A percentile compares a stretch with the other conserved stretches of the same genome.
Evolutionary conservation across 2,329 filamentous ascomycete genomes (phyloP).

Genomic region (Fusarium palustre): DNA sequence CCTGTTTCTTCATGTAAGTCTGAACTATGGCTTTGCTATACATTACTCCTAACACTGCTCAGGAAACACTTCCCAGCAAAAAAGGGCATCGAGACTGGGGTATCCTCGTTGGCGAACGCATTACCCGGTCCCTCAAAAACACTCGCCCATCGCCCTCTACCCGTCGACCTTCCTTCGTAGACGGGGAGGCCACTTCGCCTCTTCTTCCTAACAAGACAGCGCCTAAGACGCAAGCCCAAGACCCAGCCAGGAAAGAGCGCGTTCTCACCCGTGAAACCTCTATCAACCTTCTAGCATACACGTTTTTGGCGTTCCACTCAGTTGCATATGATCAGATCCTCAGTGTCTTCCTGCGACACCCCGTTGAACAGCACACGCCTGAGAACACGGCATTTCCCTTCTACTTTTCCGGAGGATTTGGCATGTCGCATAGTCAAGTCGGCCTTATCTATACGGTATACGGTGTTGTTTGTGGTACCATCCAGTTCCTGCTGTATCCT

Average conservation of each 20-base stretch:
- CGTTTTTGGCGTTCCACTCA: slow-evolving; percentile 82
- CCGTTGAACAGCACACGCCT: slow-evolving; percentile 66
- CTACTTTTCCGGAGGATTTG: slow-evolving; percentile 86
- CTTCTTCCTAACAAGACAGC: slow-evolving; percentile 58
- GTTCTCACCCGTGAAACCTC: slow-evolving; percentile 80
- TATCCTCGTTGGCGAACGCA: slow-evolving; percentile 74
- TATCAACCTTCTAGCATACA: slow-evolving; percentile 82
- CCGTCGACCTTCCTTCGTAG: slow-evolving; percentile 62
- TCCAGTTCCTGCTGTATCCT: slow-evolving; percentile 90
- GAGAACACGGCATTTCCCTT: slow-evolving; percentile 76
- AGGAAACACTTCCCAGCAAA: slow-evolving; percentile 84
- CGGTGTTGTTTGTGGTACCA: slow-evolving; percentile 80
- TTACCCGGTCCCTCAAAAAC: slow-evolving; percentile 60
- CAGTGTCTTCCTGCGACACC: slow-evolving; percentile 88
- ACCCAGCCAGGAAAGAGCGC: slow-evolving; percentile 61
- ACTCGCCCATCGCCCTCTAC: slow-evolving; percentile 42
- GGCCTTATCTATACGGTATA: slow-evolving; percentile 88
- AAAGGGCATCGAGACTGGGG: slow-evolving; percentile 79
- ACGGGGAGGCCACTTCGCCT: slow-evolving; percentile 68
- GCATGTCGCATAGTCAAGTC: slow-evolving; percentile 77
- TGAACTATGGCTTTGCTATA: neutral
- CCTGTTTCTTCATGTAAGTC: slow-evolving; percentile 77
- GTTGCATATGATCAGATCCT: slow-evolving; percentile 89
- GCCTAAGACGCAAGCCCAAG: slow-evolving; percentile 41
- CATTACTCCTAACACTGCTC: slow-evolving; percentile 2